phyloP scores from a whole-genome alignment of 768 basidiomycete genomes.

The Dioszegia crocea region DNA sequence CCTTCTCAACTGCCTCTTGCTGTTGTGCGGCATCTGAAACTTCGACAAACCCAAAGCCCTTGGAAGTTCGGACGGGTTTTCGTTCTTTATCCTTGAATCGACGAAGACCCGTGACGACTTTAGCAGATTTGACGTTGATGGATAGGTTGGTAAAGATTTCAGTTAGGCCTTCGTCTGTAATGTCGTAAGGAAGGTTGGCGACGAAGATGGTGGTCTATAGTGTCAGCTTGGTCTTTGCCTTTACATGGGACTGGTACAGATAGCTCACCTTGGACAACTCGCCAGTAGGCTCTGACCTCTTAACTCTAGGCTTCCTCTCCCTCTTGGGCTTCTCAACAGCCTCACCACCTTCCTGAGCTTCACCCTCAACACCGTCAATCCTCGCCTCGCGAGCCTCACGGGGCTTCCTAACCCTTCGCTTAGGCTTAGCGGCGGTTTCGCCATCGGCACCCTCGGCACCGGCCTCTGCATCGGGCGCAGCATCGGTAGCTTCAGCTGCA shows the following conservation, averaged over 20 bases:
- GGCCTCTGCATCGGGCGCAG: not conserved
- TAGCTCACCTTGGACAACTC: slow-evolving; percentile 41
- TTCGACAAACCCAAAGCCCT: slow-evolving; percentile 97
- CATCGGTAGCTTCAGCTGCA: slow-evolving; percentile 14
- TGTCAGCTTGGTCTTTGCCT: not conserved
- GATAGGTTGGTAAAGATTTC: slow-evolving; percentile 81
- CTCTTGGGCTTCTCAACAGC: slow-evolving; percentile 25
- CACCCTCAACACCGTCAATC: slow-evolving; percentile 39
- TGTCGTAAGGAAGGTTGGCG: slow-evolving; percentile 93
- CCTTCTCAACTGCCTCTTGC: slow-evolving; percentile 77
- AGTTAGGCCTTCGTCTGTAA: slow-evolving; percentile 76
- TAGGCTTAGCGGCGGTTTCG: slow-evolving; percentile 17
- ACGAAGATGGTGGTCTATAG: slow-evolving; percentile 68
- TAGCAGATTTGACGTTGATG: slow-evolving; percentile 75
- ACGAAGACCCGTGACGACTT: slow-evolving; percentile 60
- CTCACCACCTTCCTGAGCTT: not conserved
- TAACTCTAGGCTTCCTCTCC: slow-evolving; percentile 29
- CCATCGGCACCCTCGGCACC: slow-evolving; percentile 12
- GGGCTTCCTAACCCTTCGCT: slow-evolving; percentile 22
- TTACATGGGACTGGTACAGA: not conserved
- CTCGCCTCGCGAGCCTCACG: slow-evolving; percentile 39
- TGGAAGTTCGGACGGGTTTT: slow-evolving; percentile 76
- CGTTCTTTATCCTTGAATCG: slow-evolving; percentile 53
- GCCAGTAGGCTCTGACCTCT: slow-evolving; percentile 33
- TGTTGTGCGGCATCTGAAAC: slow-evolving; percentile 85